Evolutionary conservation across 2,329 filamentous ascomycete genomes (phyloP).

Genomic region (Cladorrhinum sp.): DNA sequence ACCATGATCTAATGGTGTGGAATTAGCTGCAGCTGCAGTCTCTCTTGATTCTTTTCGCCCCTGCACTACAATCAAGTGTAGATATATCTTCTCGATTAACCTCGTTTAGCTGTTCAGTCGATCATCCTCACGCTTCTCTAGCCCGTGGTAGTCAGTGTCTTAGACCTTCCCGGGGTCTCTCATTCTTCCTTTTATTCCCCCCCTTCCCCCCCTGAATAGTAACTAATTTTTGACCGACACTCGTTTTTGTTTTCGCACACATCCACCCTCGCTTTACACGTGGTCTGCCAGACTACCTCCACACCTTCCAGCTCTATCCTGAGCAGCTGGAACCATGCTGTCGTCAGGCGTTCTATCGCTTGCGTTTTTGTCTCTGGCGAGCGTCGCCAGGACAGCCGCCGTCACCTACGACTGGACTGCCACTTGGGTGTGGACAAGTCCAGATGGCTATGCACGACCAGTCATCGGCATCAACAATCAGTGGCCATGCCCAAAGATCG

Average conservation of each 20-base stretch:
- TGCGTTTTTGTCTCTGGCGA: conserved; percentile 24
- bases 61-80: not conserved
- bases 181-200: not conserved
- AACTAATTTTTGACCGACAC: conserved; percentile 5
- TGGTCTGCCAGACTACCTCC: not conserved
- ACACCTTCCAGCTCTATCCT: not conserved
- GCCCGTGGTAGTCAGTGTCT: not conserved
- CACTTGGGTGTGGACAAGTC: conserved; percentile 39
- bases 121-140: not conserved
- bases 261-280: not conserved
- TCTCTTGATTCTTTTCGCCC: conserved; percentile 1
- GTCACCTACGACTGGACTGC: conserved; percentile 40
- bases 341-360: conserved; percentile 14
- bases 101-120: not conserved
- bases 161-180: not conserved
- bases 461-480: conserved; percentile 56
- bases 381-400: conserved; percentile 29
- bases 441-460: conserved; percentile 37
- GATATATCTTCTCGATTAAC: conserved; percentile 4
- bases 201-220: not conserved
- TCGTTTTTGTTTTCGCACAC: not conserved
- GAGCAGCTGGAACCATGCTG: conserved; percentile 15
- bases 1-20: conserved; percentile 3
- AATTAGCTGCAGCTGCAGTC: conserved; percentile 2
- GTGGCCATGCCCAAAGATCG: conserved; percentile 59